phyloP scores from a whole-genome alignment of 441 rosid species.

The Croton setiger region DNA sequence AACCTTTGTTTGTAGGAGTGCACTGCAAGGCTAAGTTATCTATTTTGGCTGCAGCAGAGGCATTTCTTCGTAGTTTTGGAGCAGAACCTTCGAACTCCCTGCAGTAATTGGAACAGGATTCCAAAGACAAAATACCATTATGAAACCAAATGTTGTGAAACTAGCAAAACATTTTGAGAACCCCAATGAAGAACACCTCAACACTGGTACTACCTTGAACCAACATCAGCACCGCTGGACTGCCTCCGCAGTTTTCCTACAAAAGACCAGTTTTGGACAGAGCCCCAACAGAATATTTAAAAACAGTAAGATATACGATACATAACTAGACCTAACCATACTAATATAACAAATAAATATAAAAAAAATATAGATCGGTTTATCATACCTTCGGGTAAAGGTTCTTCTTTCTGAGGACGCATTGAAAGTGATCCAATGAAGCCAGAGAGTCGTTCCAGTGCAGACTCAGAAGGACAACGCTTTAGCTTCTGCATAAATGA shows the following conservation, averaged over 20 bases:
- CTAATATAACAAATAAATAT: background rate
- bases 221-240: constrained; percentile 60
- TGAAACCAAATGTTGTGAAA: background rate
- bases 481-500: constrained; percentile 45
- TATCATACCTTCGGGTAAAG: constrained; percentile 39
- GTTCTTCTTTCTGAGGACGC: constrained; percentile 54
- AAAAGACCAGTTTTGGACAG: constrained; percentile 14
- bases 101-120: constrained; percentile 17
- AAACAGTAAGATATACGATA: background rate
- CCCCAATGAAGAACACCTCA: constrained; percentile 3
- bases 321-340: background rate
- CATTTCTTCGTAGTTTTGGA: constrained; percentile 58
- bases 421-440: constrained; percentile 70
- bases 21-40: constrained; percentile 40
- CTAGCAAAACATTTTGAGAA: background rate
- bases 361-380: background rate
- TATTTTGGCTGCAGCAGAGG: constrained; percentile 62
- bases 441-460: constrained; percentile 72
- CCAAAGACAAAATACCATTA: background rate
- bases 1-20: constrained; percentile 54
- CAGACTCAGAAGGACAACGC: constrained; percentile 75
- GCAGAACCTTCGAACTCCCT: constrained; percentile 52
- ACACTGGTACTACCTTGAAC: constrained; percentile 44
- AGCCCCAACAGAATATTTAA: background rate
- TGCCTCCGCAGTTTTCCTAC: constrained; percentile 66